These are phyloP conservation scores for Cladophialophora yegresii DNA, from an alignment of 2,329 filamentous ascomycete species.

Conservation along the genomic window DNA sequence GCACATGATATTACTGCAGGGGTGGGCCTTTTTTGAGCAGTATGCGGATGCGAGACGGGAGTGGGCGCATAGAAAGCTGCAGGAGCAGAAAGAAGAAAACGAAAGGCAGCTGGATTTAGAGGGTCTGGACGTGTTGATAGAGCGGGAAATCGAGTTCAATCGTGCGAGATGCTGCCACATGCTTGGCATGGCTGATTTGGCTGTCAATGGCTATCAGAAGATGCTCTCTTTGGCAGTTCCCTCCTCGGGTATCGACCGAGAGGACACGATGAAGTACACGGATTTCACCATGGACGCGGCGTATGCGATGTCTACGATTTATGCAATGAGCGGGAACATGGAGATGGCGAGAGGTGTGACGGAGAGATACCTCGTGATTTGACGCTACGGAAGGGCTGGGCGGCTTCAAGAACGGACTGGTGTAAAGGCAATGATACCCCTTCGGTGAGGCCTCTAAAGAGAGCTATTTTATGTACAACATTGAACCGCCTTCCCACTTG, in stretches of 20 bases:
- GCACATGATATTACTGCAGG: constrained; percentile 83
- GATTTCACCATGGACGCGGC: constrained; percentile 71
- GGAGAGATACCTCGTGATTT: constrained; percentile 60
- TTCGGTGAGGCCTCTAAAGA: constrained; percentile 12
- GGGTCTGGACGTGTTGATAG: constrained; percentile 22
- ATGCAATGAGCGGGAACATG: constrained; percentile 64
- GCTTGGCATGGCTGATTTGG: constrained; percentile 71
- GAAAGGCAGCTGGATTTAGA: not conserved
- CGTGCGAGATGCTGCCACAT: constrained; percentile 74
- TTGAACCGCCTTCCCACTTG: constrained; percentile 5
- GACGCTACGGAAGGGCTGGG: not conserved
- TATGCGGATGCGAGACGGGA: constrained; percentile 64
- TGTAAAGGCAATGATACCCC: constrained; percentile 35
- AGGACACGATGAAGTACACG: constrained; percentile 44
- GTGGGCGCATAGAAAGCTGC: constrained; percentile 9
- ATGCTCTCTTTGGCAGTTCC: constrained; percentile 49
- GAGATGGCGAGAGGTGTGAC: constrained; percentile 63
- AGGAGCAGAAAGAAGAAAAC: not conserved
- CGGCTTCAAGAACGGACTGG: not conserved
- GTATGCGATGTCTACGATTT: constrained; percentile 71
- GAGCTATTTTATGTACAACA: constrained; percentile 30
- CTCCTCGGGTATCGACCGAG: constrained; percentile 6
- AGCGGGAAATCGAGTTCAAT: constrained; percentile 75
- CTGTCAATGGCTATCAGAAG: constrained; percentile 69
- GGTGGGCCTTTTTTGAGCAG: constrained; percentile 73